Evolutionary conservation across 805 yeast genomes (phyloP).

Genomic region (Groenewaldozyma tartarivorans): DNA sequence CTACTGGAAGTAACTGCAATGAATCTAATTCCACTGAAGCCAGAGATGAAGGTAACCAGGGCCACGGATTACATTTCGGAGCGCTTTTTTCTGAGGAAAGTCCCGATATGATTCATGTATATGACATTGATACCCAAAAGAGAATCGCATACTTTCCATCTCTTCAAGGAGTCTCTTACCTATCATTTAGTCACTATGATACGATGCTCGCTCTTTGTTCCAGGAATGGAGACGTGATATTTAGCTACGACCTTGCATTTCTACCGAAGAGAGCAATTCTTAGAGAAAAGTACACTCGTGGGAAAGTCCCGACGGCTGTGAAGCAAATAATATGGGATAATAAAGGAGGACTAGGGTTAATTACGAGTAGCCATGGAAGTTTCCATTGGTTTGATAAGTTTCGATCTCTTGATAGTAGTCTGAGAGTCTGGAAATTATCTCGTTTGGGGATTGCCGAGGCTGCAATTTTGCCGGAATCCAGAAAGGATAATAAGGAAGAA

Average conservation of each 20-base stretch:
- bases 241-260: slow-evolving; percentile 53
- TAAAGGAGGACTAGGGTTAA: slow-evolving; percentile 39
- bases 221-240: slow-evolving; percentile 51
- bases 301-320: slow-evolving; percentile 51
- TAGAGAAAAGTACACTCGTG: slow-evolving; percentile 50
- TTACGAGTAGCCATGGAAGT: slow-evolving; percentile 47
- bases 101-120: slow-evolving; percentile 31
- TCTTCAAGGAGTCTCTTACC: slow-evolving; percentile 50
- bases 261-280: slow-evolving; percentile 42
- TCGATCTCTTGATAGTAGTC: slow-evolving; percentile 12
- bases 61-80: slow-evolving; percentile 3
- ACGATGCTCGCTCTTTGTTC: slow-evolving; percentile 44
- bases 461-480: not conserved
- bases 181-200: slow-evolving; percentile 57
- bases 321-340: slow-evolving; percentile 45
- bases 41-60: not conserved
- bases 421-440: slow-evolving; percentile 19
- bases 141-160: slow-evolving; percentile 41
- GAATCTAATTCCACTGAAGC: not conserved
- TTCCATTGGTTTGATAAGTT: slow-evolving; percentile 47
- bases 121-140: slow-evolving; percentile 38
- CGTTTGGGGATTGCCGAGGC: slow-evolving; percentile 16
- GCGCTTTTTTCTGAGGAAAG: slow-evolving; percentile 19
- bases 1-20: slow-evolving; percentile 2
- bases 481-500: not conserved